Evolutionary conservation across 2,329 filamentous ascomycete genomes (phyloP).

Genomic region (Fusarium sp.): DNA sequence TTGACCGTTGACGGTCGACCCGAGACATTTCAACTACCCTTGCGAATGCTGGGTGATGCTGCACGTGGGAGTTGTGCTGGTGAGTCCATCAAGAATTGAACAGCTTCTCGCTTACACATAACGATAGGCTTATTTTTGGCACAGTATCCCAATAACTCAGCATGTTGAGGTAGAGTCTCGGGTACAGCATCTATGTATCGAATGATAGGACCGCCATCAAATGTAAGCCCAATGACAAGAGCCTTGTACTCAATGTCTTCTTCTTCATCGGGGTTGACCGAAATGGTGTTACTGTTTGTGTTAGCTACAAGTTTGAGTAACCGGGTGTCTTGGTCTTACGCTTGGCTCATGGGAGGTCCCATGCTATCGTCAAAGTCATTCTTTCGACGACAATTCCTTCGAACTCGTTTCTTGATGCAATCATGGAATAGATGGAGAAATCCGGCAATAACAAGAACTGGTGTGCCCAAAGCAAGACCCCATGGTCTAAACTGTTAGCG

Average conservation of each 20-base stretch:
- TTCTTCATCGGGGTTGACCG: conserved; percentile 48
- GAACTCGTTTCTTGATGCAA: conserved; percentile 51
- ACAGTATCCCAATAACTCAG: conserved; percentile 52
- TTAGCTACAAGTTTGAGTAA: conserved; percentile 14
- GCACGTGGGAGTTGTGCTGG: conserved; percentile 16
- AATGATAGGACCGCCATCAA: conserved; percentile 60
- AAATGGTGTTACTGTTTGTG: conserved; percentile 51
- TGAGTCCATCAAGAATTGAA: conserved; percentile 47
- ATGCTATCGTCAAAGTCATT: conserved; percentile 39
- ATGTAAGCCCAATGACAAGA: conserved; percentile 58
- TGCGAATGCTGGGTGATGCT: conserved; percentile 18
- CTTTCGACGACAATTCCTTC: conserved; percentile 44
- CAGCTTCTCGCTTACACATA: conserved; percentile 50
- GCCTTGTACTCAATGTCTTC: conserved; percentile 48
- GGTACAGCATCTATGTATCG: conserved; percentile 53
- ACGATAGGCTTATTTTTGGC: conserved; percentile 52
- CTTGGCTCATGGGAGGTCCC: conserved; percentile 56
- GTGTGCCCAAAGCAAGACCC: conserved; percentile 69
- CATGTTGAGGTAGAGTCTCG: conserved; percentile 46
- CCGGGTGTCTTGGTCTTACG: conserved; percentile 47
- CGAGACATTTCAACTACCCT: conserved; percentile 5
- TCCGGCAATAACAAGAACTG: conserved; percentile 68
- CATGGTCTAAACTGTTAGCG: conserved; percentile 56
- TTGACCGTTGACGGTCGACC: too few species aligned
- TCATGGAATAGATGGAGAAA: conserved; percentile 61